Evolutionary conservation across 1,284 basidiomycete genomes (phyloP).

Genomic region (Apiotrichum gracile): DNA sequence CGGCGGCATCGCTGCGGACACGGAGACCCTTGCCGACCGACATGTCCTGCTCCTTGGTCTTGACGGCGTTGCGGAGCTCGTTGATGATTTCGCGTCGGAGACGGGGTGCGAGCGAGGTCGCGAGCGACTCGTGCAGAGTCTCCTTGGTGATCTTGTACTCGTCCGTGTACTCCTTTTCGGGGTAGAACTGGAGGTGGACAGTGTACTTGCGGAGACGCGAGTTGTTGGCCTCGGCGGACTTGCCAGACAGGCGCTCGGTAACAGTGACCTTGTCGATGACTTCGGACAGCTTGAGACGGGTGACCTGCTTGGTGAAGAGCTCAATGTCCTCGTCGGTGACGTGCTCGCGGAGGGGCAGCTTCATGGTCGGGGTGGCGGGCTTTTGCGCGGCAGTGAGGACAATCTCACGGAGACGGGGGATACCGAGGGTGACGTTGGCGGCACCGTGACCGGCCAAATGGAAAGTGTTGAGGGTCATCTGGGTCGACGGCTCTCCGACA

Average conservation of each 20-base stretch:
- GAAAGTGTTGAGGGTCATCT: constrained; percentile 98
- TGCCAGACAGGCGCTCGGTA: constrained; percentile 64
- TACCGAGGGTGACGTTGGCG: constrained; percentile 98
- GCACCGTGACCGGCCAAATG: constrained; percentile 99
- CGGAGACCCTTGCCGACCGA: constrained; percentile 74
- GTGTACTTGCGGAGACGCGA: constrained; percentile 73
- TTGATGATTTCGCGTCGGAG: constrained; percentile 79
- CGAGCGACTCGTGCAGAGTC: constrained; percentile 71
- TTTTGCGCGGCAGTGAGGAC: constrained; percentile 98
- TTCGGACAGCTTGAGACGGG: constrained; percentile 80
- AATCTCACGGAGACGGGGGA: constrained; percentile 96
- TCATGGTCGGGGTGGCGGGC: constrained; percentile 99
- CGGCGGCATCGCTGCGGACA: constrained; percentile 47
- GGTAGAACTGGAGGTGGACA: constrained; percentile 80
- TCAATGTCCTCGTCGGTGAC: constrained; percentile 59
- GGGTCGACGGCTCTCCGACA: constrained; percentile 97
- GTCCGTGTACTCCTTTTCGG: constrained; percentile 70
- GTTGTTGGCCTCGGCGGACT: constrained; percentile 54
- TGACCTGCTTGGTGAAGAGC: constrained; percentile 84
- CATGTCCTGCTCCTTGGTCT: constrained; percentile 74
- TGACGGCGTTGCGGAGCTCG: constrained; percentile 81
- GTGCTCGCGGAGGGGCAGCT: constrained; percentile 61
- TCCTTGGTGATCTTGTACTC: constrained; percentile 75
- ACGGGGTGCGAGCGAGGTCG: constrained; percentile 69
- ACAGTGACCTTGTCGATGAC: constrained; percentile 80